Conservation (phyloP, 169 alveolate genomes). For the Cryptosporidium ubiquitum region DNA sequence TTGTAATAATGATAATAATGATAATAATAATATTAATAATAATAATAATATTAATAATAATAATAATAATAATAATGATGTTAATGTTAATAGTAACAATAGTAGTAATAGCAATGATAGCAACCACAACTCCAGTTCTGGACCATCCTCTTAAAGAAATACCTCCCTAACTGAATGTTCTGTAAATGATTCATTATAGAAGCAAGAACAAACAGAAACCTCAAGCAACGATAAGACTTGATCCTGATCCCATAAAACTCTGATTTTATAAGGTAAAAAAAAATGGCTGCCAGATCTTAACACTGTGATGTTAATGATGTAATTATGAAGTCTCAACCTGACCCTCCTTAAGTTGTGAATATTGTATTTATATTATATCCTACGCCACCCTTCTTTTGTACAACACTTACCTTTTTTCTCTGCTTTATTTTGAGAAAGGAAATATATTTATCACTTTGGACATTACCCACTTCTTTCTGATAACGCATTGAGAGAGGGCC, state of each 20-base stretch:
- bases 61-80: not conserved
- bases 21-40: not conserved
- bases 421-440: not conserved
- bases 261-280: not conserved
- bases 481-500: not conserved
- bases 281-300: slow-evolving; percentile 25
- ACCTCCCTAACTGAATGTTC: not conserved
- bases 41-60: not conserved
- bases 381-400: not conserved
- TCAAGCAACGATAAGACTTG: not conserved
- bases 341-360: slow-evolving; percentile 16
- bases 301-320: slow-evolving; percentile 61
- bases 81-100: not conserved
- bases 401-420: slow-evolving; percentile 1
- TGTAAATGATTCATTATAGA: slow-evolving; percentile 7
- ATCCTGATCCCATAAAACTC: not conserved
- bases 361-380: slow-evolving; percentile 11
- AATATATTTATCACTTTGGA: not conserved
- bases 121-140: slow-evolving; percentile 17
- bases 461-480: slow-evolving; percentile 13
- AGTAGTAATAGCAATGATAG: not conserved
- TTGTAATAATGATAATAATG: not conserved
- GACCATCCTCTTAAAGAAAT: slow-evolving; percentile 8
- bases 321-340: not conserved
- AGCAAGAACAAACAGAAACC: slow-evolving; percentile 5